These are phyloP conservation scores for Scedosporium minutisporum DNA, from an alignment of 2,329 filamentous ascomycete genomes.

Conservation along the genomic window DNA sequence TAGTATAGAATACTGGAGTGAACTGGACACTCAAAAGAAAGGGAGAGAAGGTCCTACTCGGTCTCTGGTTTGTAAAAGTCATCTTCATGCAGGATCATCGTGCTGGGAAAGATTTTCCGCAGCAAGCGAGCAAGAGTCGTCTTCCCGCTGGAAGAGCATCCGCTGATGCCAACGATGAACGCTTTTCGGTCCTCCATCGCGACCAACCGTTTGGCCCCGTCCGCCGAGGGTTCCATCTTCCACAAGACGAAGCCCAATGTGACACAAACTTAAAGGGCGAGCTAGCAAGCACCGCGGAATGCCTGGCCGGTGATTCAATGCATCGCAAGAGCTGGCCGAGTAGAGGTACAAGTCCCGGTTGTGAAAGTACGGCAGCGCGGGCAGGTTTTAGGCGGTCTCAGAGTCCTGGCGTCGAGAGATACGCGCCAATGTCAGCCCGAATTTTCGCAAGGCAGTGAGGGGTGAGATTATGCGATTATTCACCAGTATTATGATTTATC, in stretches of 20 bases:
- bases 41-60: conserved; percentile 37
- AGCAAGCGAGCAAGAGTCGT: conserved; percentile 84
- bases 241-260: too few species aligned
- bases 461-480: background rate
- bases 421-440: too few species aligned
- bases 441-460: too few species aligned
- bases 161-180: conserved; percentile 72
- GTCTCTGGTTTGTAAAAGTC: conserved; percentile 85
- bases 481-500: background rate
- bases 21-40: background rate
- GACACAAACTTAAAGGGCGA: too few species aligned
- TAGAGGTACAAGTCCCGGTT: too few species aligned
- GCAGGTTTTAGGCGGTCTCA: too few species aligned
- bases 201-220: background rate
- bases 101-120: conserved; percentile 66
- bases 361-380: too few species aligned
- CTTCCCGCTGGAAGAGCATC: conserved; percentile 88
- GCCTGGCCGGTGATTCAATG: too few species aligned
- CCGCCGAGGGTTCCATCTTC: background rate
- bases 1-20: background rate
- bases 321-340: too few species aligned
- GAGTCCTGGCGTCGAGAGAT: too few species aligned
- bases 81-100: conserved; percentile 86
- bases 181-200: conserved; percentile 32
- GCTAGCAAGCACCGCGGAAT: too few species aligned